A percentile compares a stretch with the other conserved stretches of the same genome.
phyloP scores from a whole-genome alignment of 352 stramenopile genomes.

The Phytophthora niederhauseri region DNA sequence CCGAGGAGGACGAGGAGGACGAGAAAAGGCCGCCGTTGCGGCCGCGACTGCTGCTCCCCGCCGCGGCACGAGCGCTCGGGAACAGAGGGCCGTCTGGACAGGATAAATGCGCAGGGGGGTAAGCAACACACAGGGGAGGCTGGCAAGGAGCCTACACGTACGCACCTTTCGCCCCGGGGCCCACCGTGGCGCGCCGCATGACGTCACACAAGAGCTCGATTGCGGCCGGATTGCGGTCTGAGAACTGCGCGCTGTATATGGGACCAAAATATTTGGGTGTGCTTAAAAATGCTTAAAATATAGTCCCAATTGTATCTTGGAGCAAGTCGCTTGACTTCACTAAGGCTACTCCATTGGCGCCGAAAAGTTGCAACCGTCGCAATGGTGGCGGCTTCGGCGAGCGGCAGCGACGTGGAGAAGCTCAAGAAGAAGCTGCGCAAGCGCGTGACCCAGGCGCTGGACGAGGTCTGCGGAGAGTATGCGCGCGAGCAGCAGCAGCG shows the following conservation, averaged over 20 bases:
- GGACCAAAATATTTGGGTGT: neutral
- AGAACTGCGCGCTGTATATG: neutral
- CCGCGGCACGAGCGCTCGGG: slow-evolving; percentile 16
- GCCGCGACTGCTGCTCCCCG: slow-evolving; percentile 27
- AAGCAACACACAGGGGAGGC: neutral
- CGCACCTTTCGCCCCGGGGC: slow-evolving; percentile 28
- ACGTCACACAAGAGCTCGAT: slow-evolving; percentile 26
- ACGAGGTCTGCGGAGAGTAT: slow-evolving; percentile 50
- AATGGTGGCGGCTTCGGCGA: slow-evolving; percentile 11
- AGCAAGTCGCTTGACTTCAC: slow-evolving; percentile 7
- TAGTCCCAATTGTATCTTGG: neutral
- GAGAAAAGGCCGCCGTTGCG: slow-evolving; percentile 47
- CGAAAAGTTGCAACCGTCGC: slow-evolving; percentile 4
- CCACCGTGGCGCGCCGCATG: slow-evolving; percentile 38
- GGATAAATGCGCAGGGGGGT: neutral
- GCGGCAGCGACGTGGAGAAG: slow-evolving; percentile 19
- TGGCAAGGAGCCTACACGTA: neutral
- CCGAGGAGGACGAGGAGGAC: slow-evolving; percentile 41
- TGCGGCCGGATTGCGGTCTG: slow-evolving; percentile 9
- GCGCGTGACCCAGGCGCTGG: slow-evolving; percentile 52
- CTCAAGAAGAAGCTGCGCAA: slow-evolving; percentile 33
- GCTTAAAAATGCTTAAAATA: neutral
- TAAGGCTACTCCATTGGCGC: neutral
- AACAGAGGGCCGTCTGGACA: slow-evolving; percentile 27
- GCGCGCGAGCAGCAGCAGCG: slow-evolving; percentile 22